Percentiles rank a stretch among this genome's conserved stretches.
These are phyloP conservation scores for Boeremia exigua DNA, from an alignment of 2,329 filamentous ascomycete species.

Conservation along the genomic window DNA sequence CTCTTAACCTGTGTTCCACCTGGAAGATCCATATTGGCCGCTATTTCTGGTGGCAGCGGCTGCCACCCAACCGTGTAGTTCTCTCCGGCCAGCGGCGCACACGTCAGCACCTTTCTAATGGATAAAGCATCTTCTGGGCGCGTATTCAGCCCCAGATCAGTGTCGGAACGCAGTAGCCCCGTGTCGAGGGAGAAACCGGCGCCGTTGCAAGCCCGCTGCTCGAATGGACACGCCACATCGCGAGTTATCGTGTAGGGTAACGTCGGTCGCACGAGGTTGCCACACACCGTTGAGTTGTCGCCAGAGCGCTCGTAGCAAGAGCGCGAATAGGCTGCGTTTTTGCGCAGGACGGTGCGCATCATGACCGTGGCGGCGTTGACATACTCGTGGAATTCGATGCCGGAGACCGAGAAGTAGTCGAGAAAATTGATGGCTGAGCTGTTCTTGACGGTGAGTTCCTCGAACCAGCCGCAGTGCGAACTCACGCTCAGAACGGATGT, in stretches of 20 bases:
- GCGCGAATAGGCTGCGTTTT: neutral
- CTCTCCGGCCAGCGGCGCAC: neutral
- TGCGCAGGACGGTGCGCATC: neutral
- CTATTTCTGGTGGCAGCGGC: neutral
- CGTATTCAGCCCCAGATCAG: neutral
- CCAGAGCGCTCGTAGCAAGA: neutral
- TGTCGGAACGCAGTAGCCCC: neutral
- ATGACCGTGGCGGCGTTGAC: neutral
- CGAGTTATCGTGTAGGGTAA: neutral
- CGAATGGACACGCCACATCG: neutral
- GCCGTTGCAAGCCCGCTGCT: neutral
- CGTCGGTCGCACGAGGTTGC: neutral
- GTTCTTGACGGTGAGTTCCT: neutral
- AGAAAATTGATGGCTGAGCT: neutral
- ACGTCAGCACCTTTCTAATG: neutral
- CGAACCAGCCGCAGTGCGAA: neutral
- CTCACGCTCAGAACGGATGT: neutral
- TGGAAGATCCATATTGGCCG: neutral
- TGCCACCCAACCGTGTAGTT: neutral
- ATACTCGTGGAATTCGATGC: neutral
- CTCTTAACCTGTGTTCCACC: neutral
- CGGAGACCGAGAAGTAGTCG: neutral
- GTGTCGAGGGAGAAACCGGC: neutral
- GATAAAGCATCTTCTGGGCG: neutral
- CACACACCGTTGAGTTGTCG: neutral